Base-by-base conservation (phyloP, 805 yeast species). In the Yarrowia osloensis region DNA sequence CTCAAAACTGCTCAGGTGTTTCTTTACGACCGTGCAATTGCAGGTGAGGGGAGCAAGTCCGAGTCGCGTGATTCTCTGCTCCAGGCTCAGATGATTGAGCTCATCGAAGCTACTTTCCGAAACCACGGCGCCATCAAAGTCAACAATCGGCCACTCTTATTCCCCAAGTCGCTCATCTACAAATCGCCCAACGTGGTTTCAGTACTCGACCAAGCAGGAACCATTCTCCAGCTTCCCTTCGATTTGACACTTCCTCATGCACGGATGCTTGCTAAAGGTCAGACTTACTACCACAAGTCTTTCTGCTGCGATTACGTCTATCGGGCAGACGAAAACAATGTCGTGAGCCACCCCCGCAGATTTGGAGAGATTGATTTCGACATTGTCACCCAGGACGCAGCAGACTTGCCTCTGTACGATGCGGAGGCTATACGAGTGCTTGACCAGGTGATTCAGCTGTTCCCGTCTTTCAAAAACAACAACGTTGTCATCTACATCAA, bases 181-280 rank as follows among this genome's bases (percentile, higher is more conserved):
- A 77, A 87, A 1, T 80, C 84, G 24, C 89, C 86, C 65, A 83
- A 84, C 59, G 88, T 90, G 0, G 91, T 89, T 71, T 95, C 93
- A 72, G 84, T 95, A 1, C 77, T 95, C 65, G 98, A 94, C 73
- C 82, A 85, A 63, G 87, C 91, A 33, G 99, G 99, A 0, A 86
- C 92, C 0, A 94, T 95, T 3, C 78, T 95, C 37, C 97, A 93
- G 71, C 78, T 95, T 37, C 96, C 97, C 2, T 92, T 89, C 74
- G 99, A 95, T 75, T 80, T 93, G 69, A 90, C 96, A 0, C 79
- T 93, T 37, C 98, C 99, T 0, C 85, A 89, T 80, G 99, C 99
- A 0, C 81, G 98, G 70, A 81, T 86, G 61, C 76, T 95, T 35
- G 92, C 97, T 2, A 85, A 88, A 67, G 80, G 81, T n/a, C 82